Base-by-base conservation (phyloP, 2,329 filamentous ascomycete species). In the Diplodia mutila region DNA sequence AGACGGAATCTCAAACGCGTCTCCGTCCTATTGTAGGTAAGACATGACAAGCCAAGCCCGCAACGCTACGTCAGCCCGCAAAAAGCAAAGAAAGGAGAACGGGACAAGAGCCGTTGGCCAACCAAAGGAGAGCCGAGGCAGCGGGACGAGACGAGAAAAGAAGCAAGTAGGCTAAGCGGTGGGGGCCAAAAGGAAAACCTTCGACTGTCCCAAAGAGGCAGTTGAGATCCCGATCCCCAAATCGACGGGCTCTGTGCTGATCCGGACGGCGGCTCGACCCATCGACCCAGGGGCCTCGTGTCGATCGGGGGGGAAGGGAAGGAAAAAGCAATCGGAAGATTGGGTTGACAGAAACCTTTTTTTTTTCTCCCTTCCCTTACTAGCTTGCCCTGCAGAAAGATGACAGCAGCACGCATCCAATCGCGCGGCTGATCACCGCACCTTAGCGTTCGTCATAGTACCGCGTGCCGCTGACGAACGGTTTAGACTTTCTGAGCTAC, bases 201-300 rank as follows among this genome's bases (percentile, higher is more conserved):
- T n/a, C 25, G 23, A 21, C 52, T 37, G 16, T 25, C 59, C 46
- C 42, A 37, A 52, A 63, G 25, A 63, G 59, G 59, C 46, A 63
- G 59, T 52, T 23, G 2, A 51, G 59, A 63, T 63, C 59, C 37
- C 49, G 59, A 63, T 63, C 46, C 39, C 25, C 34, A 37, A 61
- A 18, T 18, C 37, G 25, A 29, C 25, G 12, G 29, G 11, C 55
- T 21, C 27, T 16, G n/a, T 32, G 42, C 46, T 51, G 59, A 63
- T 63, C 59, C 46, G 59, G 59, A 63, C 27, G 11, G 59, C 59
- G 59, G 59, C 59, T 63, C 59, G 59, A 63, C 42, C 59, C 59
- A 48, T 49, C 42, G 39, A n/a, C n/a, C 16, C n/a, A 25, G 42
- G 39, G 25, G n/a, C 25, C 23, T 34, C 14, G 42, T 32, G 59